These are phyloP conservation scores for Candida corydali DNA, from an alignment of 805 yeast species.

Conservation along the genomic window DNA sequence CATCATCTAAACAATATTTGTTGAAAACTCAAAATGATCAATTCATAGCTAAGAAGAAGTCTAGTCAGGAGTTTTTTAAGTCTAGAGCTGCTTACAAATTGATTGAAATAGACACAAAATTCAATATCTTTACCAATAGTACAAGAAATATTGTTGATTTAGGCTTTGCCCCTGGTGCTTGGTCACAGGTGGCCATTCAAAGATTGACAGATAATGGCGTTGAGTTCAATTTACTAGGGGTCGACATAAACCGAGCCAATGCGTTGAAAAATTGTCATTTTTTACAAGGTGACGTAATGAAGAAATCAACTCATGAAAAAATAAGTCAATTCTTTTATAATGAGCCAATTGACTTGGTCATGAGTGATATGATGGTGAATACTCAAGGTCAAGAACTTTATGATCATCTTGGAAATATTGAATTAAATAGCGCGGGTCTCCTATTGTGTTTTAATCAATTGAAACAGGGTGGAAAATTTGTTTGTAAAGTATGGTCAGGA, in stretches of 20 bases:
- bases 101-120: conserved; percentile 66
- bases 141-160: conserved; percentile 72
- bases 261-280: conserved; percentile 37
- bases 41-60: conserved; percentile 3
- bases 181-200: conserved; percentile 81
- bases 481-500: conserved; percentile 85
- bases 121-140: conserved; percentile 47
- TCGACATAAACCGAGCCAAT: conserved; percentile 39
- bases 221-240: conserved; percentile 55
- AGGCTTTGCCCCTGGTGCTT: conserved; percentile 93
- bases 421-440: conserved; percentile 87
- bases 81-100: conserved; percentile 93
- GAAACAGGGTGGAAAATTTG: conserved; percentile 64
- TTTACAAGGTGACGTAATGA: conserved; percentile 37
- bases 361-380: conserved; percentile 89
- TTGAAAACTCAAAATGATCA: conserved; percentile 3
- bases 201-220: conserved; percentile 26
- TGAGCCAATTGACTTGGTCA: conserved; percentile 35
- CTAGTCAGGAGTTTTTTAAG: conserved; percentile 42
- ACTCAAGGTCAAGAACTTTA: conserved; percentile 77
- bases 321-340: conserved; percentile 47
- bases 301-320: conserved; percentile 48
- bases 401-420: conserved; percentile 86
- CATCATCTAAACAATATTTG: conserved; percentile 6
- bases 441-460: conserved; percentile 70